Evolutionary conservation across 129 eudicot genomes (phyloP), one percentile per base, ranked within the genome.

Genomic region (Chrysanthemum seticuspe): DNA sequence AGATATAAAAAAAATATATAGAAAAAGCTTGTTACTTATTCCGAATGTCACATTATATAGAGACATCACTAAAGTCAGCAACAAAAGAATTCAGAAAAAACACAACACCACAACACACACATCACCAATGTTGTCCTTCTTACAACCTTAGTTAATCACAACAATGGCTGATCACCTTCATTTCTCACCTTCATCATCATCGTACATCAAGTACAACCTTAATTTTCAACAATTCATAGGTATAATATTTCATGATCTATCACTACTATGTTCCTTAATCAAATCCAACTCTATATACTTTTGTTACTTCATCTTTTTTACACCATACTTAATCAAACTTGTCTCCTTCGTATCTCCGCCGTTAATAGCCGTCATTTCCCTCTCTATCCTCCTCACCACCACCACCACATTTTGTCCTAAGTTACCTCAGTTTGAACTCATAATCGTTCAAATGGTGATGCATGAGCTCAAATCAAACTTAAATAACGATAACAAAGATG

Each of bases 251-350:
- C 80, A 84, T 57, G 93, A 91, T 74, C 25, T 87, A 6, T 34
- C 57, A 44, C 29, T 51, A 23, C 2, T 81, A 4, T 75, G 62
- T 34, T 82, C 89, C 13, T 70, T 82, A 53, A 48, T 87, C 74
- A 68, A 76, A 70, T 89, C 95, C 0, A 81, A 83, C 58, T 89
- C 90, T 81, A 78, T 92, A 16, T 89, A 89, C 81, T 78, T 76
- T 54, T 87, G 87, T 0, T 89, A 87, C 86, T 76, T 89, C 76
- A 66, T 92, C 70, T 87, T 80, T 87, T 89, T 87, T 85, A 80
- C 87, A 5, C 91, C 90, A 10, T 85, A 87, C 78, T 75, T 89
- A 21, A 56, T 83, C 71, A 89, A 70, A 72, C 81, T 92, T 72
- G 14, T 85, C 27, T 85, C 85, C 47, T 86, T 85, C 71, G 81